Evolutionary conservation across 2,329 filamentous ascomycete species (phyloP).

Genomic region (Penicillium psychrosexuale): DNA sequence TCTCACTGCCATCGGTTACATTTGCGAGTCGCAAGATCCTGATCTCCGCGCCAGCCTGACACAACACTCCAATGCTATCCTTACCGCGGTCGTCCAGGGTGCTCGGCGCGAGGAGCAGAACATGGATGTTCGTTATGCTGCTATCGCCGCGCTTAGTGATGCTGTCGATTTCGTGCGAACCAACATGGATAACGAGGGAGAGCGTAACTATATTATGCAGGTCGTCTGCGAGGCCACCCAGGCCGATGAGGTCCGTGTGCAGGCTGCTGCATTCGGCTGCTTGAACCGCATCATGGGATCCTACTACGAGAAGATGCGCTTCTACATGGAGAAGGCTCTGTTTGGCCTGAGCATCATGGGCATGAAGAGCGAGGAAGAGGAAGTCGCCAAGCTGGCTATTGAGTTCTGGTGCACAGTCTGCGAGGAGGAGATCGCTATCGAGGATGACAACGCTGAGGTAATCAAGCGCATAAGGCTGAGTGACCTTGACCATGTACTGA

Average conservation of each 20-base stretch:
- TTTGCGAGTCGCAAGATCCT: slow-evolving; percentile 90
- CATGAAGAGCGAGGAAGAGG: slow-evolving; percentile 97
- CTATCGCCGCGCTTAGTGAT: slow-evolving; percentile 90
- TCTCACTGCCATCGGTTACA: slow-evolving; percentile 93
- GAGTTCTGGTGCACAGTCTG: slow-evolving; percentile 99
- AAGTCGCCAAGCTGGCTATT: slow-evolving; percentile 95
- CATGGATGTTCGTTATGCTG: slow-evolving; percentile 82
- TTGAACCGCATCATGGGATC: slow-evolving; percentile 97
- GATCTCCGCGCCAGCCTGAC: slow-evolving; percentile 79
- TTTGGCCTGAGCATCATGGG: slow-evolving; percentile 96
- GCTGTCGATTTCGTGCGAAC: slow-evolving; percentile 96
- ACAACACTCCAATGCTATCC: slow-evolving; percentile 91
- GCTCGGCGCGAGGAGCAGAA: slow-evolving; percentile 95
- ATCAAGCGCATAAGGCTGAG: slow-evolving; percentile 11
- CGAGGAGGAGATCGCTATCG: slow-evolving; percentile 96
- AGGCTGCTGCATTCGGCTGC: slow-evolving; percentile 94
- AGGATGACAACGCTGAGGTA: slow-evolving; percentile 89
- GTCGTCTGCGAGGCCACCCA: slow-evolving; percentile 99
- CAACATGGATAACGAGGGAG: slow-evolving; percentile 98
- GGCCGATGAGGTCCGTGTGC: slow-evolving; percentile 83
- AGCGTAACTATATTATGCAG: slow-evolving; percentile 99
- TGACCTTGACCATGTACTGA: not conserved
- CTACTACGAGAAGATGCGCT: slow-evolving; percentile 99
- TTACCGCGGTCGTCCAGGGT: slow-evolving; percentile 96
- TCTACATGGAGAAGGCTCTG: slow-evolving; percentile 99